Conservation (phyloP, 148 eudicot genomes). For the Diospyros lotus region DNA sequence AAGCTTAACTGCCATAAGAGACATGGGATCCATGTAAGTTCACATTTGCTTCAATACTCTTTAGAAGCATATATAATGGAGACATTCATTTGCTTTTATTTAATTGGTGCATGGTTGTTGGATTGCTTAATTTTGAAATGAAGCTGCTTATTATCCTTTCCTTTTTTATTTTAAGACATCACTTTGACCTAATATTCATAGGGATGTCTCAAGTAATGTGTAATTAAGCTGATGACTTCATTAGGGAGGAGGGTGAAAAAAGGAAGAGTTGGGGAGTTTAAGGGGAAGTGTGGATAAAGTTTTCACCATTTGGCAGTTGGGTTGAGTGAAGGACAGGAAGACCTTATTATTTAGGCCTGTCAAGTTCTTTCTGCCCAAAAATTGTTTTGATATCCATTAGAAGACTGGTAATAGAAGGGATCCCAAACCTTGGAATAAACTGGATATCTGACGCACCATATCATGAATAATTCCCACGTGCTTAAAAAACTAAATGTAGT, state of each 20-base stretch:
- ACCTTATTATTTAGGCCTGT: neutral
- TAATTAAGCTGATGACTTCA: neutral
- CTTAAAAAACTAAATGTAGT: neutral
- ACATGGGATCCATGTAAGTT: slow-evolving; percentile 58
- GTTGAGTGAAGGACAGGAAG: neutral
- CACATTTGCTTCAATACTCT: neutral
- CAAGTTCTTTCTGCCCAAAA: neutral
- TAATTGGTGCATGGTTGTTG: neutral
- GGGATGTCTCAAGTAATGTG: neutral
- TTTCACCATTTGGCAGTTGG: neutral
- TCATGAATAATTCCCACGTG: neutral
- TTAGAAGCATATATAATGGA: neutral
- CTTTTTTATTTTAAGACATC: neutral
- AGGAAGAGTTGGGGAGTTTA: neutral
- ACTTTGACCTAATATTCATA: too few relatives aligned
- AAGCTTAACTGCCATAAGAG: slow-evolving; percentile 42
- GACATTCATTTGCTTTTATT: neutral
- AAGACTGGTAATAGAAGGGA: too few relatives aligned
- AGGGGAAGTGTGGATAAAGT: neutral
- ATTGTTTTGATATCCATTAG: too few relatives aligned
- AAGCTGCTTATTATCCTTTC: neutral
- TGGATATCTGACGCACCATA: neutral
- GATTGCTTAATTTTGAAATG: neutral
- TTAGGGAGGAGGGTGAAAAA: neutral
- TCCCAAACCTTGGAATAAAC: too few relatives aligned